Conservation (phyloP, 257 asterid species). For the Mentha longifolia region DNA sequence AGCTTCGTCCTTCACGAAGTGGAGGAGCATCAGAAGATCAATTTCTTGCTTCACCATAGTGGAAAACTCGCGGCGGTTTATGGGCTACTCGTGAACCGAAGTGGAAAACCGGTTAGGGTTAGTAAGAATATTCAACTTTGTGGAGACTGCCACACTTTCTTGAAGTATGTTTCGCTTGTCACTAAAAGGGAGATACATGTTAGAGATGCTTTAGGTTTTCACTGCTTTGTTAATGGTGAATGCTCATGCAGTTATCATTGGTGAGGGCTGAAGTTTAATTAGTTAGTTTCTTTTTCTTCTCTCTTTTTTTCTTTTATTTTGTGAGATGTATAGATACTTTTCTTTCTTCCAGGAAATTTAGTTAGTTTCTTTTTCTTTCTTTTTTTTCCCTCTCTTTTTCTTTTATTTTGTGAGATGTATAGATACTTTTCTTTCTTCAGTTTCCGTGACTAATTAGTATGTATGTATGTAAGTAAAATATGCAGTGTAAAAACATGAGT, state of each 20-base stretch:
- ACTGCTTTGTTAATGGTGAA: constrained; percentile 65
- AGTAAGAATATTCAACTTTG: constrained; percentile 78
- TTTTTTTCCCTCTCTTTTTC: too few species aligned
- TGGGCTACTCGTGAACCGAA: constrained; percentile 56
- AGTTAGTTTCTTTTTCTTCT: constrained; percentile 12
- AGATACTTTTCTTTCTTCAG: too few species aligned
- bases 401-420: too few species aligned
- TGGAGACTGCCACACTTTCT: constrained; percentile 92
- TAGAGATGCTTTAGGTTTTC: constrained; percentile 90
- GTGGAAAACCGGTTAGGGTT: constrained; percentile 62
- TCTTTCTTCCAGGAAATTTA: too few species aligned
- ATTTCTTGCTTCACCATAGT: constrained; percentile 82
- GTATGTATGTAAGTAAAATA: too few species aligned
- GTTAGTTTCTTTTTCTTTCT: too few species aligned
- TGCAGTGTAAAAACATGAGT: too few species aligned
- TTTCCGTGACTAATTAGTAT: too few species aligned
- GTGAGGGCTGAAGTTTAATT: constrained; percentile 38
- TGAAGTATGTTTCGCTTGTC: constrained; percentile 66
- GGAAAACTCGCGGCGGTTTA: constrained; percentile 69
- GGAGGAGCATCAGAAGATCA: constrained; percentile 84
- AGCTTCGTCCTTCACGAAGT: constrained; percentile 92
- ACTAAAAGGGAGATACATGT: constrained; percentile 76
- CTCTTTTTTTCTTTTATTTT: not conserved
- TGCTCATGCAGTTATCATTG: constrained; percentile 74
- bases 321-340: constrained; percentile 7